A percentile compares a stretch with the other conserved stretches of the same genome.
Conservation (phyloP, 192 early-diverging fungal species). For the Dissophora ornata region DNA sequence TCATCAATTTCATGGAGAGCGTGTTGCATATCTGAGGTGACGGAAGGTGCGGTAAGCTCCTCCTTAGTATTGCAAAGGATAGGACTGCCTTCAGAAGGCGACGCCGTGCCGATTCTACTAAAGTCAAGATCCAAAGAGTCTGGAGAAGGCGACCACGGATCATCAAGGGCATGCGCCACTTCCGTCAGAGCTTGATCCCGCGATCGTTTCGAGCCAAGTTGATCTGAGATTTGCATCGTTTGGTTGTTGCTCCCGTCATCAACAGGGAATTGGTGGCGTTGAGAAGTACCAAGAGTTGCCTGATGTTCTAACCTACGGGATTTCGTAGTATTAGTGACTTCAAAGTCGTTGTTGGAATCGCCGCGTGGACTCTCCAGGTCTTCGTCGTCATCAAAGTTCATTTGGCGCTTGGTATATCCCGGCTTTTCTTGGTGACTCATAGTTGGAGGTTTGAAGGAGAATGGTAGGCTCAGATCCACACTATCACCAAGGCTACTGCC, state of each 20-base stretch:
- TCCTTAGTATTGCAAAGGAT: not conserved
- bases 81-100: not conserved
- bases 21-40: not conserved
- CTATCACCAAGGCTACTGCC: too few species aligned
- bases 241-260: not conserved
- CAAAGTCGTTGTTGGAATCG: constrained; percentile 8
- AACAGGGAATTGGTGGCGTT: constrained; percentile 3
- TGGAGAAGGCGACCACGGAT: not conserved
- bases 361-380: not conserved
- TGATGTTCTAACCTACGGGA: not conserved
- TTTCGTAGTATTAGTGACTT: not conserved
- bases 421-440: too few species aligned
- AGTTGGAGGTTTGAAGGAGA: too few species aligned
- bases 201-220: too few species aligned
- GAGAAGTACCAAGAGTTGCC: not conserved
- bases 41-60: not conserved
- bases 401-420: too few species aligned
- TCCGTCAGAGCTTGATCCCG: too few species aligned
- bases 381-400: not conserved
- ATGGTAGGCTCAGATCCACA: too few species aligned
- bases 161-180: not conserved
- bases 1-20: constrained; percentile 25
- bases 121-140: constrained; percentile 6
- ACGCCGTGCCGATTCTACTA: constrained; percentile 7
- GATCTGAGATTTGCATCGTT: too few species aligned